phyloP scores from a whole-genome alignment of 1,284 basidiomycete genomes.

The Polyporus tsugae region DNA sequence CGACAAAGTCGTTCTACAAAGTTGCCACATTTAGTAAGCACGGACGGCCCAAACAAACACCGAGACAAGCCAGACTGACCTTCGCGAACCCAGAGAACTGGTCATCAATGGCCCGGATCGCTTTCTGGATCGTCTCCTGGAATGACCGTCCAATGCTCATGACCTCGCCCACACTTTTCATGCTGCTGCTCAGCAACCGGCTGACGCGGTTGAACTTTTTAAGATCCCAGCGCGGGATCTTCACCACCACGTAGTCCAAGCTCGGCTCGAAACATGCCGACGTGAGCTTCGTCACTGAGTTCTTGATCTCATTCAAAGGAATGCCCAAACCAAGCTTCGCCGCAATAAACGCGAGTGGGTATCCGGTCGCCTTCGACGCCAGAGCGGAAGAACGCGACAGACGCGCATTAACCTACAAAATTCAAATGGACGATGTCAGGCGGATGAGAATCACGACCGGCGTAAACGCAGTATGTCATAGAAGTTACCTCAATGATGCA shows the following conservation, averaged over 20 bases:
- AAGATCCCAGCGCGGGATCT: constrained; percentile 99
- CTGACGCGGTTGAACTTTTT: constrained; percentile 97
- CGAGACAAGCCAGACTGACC: constrained; percentile 49
- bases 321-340: constrained; percentile 98
- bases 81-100: constrained; percentile 93
- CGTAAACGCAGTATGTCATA: not conserved
- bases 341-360: constrained; percentile 98
- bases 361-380: constrained; percentile 98
- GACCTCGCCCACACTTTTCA: constrained; percentile 99
- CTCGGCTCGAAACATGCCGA: constrained; percentile 98
- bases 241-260: constrained; percentile 97
- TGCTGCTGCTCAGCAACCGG: constrained; percentile 87
- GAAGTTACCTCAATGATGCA: constrained; percentile 92
- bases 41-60: not conserved
- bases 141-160: constrained; percentile 99
- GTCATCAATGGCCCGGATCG: constrained; percentile 96
- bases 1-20: constrained; percentile 80
- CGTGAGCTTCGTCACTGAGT: constrained; percentile 96
- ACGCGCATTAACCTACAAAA: constrained; percentile 91
- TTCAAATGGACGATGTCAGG: not conserved
- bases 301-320: constrained; percentile 97
- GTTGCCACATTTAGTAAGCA: not conserved
- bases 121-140: constrained; percentile 98
- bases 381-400: constrained; percentile 97
- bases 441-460: not conserved